Conservation (phyloP, 768 basidiomycete species). For the Leucocoprinus sp. region DNA sequence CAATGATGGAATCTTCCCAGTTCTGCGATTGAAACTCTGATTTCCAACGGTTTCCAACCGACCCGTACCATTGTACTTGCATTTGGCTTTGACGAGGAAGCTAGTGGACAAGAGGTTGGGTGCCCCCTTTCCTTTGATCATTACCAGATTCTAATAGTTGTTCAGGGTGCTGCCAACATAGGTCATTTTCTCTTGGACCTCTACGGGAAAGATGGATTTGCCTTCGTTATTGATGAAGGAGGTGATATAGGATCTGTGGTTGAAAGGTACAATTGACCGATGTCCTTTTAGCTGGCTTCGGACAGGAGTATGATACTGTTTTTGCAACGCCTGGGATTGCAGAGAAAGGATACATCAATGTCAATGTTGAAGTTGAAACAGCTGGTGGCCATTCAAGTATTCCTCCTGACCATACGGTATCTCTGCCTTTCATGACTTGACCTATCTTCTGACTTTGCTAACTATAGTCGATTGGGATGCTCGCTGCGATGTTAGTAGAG, state of each 20-base stretch:
- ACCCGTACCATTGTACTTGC: constrained; percentile 52
- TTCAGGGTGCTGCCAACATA: constrained; percentile 48
- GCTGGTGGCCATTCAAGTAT: constrained; percentile 83
- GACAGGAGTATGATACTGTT: constrained; percentile 40
- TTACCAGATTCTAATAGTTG: neutral
- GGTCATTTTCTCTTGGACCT: constrained; percentile 39
- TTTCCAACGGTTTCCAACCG: constrained; percentile 58
- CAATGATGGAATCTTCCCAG: constrained; percentile 17
- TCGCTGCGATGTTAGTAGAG: constrained; percentile 59
- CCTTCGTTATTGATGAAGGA: constrained; percentile 85
- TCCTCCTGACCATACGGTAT: constrained; percentile 73
- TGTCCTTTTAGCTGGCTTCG: constrained; percentile 33
- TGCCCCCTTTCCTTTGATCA: neutral
- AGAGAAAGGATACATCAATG: constrained; percentile 68
- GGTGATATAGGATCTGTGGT: constrained; percentile 29
- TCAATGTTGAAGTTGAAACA: constrained; percentile 51
- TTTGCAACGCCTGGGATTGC: constrained; percentile 58
- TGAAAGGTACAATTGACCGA: neutral
- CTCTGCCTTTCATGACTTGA: neutral
- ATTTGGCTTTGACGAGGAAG: constrained; percentile 76
- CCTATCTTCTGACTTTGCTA: neutral
- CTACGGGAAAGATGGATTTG: constrained; percentile 67
- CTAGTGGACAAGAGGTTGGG: constrained; percentile 38
- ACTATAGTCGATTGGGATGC: constrained; percentile 68
- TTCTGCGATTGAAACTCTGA: constrained; percentile 53